Percentiles rank a stretch among this genome's conserved stretches.
Conservation (phyloP, 2,329 filamentous ascomycete genomes). For the Bipolaris gigantea region DNA sequence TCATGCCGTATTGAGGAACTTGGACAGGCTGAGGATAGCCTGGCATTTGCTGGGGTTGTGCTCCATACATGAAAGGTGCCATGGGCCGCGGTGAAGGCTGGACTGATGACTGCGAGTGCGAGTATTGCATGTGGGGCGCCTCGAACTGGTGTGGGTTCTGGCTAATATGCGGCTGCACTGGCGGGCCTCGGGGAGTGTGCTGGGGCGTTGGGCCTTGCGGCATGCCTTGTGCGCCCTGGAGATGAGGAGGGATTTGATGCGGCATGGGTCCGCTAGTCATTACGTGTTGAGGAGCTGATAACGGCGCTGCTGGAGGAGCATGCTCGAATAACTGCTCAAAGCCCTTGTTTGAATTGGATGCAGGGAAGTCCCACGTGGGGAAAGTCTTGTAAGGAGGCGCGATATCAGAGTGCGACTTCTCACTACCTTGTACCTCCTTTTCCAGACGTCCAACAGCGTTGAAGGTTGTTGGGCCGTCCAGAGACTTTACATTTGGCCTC, state of each 20-base stretch:
- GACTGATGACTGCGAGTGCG: conserved; percentile 75
- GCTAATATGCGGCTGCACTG: conserved; percentile 71
- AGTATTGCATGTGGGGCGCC: conserved; percentile 84
- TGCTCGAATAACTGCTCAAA: conserved; percentile 82
- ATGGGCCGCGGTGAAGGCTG: conserved; percentile 82
- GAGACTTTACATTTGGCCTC: conserved; percentile 62
- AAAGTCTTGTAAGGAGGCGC: conserved; percentile 80
- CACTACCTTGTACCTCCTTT: conserved; percentile 59
- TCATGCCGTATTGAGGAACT: conserved; percentile 73
- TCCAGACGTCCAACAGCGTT: conserved; percentile 70
- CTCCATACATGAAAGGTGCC: conserved; percentile 70
- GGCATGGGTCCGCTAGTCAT: conserved; percentile 68
- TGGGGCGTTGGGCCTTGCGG: conserved; percentile 71
- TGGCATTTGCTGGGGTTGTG: conserved; percentile 58
- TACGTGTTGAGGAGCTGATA: conserved; percentile 66
- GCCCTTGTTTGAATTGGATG: conserved; percentile 72
- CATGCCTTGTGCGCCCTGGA: conserved; percentile 71
- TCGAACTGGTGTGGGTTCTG: conserved; percentile 73
- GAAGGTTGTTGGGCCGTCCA: conserved; percentile 59
- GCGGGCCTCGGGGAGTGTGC: conserved; percentile 76
- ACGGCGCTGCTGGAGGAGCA: conserved; percentile 57
- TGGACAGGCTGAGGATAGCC: conserved; percentile 54
- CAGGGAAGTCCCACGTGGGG: conserved; percentile 77
- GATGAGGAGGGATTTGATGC: conserved; percentile 80
- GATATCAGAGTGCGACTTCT: conserved; percentile 69